Evolutionary conservation across 2,329 filamentous ascomycete species (phyloP).

Genomic region (Calonectria honghensis): DNA sequence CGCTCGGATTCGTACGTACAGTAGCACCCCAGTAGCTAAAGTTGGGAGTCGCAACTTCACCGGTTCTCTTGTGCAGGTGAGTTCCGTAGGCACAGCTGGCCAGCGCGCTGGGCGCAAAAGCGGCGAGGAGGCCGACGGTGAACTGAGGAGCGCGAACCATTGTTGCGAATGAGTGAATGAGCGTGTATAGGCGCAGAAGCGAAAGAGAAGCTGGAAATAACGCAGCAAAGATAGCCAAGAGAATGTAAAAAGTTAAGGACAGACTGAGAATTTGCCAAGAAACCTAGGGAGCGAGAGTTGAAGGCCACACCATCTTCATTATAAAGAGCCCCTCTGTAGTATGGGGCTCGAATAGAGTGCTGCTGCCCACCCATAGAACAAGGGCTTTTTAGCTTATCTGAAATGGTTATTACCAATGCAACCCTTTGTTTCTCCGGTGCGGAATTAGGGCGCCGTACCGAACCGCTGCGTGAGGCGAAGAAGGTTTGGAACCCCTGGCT

Average conservation of each 20-base stretch:
- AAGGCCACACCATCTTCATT: background rate
- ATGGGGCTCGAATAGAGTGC: background rate
- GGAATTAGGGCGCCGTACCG: background rate
- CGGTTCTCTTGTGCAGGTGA: constrained; percentile 57
- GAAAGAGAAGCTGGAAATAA: background rate
- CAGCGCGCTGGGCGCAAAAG: constrained; percentile 45
- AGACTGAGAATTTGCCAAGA: background rate
- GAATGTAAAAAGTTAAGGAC: background rate
- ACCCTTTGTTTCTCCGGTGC: background rate
- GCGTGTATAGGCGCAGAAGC: background rate
- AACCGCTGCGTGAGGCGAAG: background rate
- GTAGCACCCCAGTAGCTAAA: constrained; percentile 62
- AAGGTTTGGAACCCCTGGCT: background rate
- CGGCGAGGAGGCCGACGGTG: constrained; percentile 44
- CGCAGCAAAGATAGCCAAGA: background rate
- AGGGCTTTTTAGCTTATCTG: constrained; percentile 3
- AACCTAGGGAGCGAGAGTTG: background rate
- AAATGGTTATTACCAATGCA: background rate
- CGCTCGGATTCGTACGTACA: constrained; percentile 52
- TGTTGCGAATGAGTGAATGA: background rate
- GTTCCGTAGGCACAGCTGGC: constrained; percentile 65
- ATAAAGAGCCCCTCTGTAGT: background rate
- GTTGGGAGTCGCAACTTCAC: constrained; percentile 57
- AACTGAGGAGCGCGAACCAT: constrained; percentile 27
- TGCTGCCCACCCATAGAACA: background rate